Percentiles rank a stretch among this genome's conserved stretches.
Evolutionary conservation across 202 grass and related monocot genomes (phyloP).

Genomic region (Zizania palustris): DNA sequence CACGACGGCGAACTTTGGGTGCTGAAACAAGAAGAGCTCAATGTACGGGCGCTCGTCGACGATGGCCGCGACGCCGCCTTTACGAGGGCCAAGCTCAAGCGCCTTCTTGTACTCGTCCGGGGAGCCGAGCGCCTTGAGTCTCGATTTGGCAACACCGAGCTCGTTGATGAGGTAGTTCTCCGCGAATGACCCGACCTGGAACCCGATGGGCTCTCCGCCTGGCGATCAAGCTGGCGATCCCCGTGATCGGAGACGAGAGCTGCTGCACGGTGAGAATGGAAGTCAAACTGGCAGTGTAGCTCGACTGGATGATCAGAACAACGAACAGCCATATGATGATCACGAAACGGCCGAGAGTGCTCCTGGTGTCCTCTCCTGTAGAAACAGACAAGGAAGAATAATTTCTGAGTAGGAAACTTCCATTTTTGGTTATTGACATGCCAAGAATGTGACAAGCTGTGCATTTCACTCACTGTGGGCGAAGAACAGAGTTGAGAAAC

Average conservation of each 20-base stretch:
- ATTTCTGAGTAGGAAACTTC: neutral
- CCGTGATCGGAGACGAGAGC: constrained; percentile 58
- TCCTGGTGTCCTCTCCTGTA: constrained; percentile 76
- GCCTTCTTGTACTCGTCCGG: constrained; percentile 50
- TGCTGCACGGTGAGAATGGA: constrained; percentile 90
- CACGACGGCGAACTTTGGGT: constrained; percentile 56
- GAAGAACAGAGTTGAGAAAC: constrained; percentile 93
- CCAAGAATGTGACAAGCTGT: constrained; percentile 23
- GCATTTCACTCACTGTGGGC: constrained; percentile 73
- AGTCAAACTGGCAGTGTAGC: constrained; percentile 80
- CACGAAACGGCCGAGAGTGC: constrained; percentile 70
- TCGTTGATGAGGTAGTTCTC: constrained; percentile 71
- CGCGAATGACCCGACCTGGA: constrained; percentile 70
- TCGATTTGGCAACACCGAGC: constrained; percentile 58
- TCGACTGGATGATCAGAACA: constrained; percentile 86
- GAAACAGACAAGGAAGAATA: constrained; percentile 15
- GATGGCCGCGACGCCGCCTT: constrained; percentile 72
- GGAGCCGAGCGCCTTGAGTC: constrained; percentile 58
- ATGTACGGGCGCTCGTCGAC: constrained; percentile 70
- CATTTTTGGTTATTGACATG: neutral
- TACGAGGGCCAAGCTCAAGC: constrained; percentile 61
- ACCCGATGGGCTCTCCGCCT: constrained; percentile 73
- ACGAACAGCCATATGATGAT: constrained; percentile 91
- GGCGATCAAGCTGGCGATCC: constrained; percentile 61
- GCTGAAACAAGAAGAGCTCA: constrained; percentile 56